These are phyloP conservation scores for Chaetomium olivaceum DNA, from an alignment of 2,329 filamentous ascomycete species.

Conservation along the genomic window DNA sequence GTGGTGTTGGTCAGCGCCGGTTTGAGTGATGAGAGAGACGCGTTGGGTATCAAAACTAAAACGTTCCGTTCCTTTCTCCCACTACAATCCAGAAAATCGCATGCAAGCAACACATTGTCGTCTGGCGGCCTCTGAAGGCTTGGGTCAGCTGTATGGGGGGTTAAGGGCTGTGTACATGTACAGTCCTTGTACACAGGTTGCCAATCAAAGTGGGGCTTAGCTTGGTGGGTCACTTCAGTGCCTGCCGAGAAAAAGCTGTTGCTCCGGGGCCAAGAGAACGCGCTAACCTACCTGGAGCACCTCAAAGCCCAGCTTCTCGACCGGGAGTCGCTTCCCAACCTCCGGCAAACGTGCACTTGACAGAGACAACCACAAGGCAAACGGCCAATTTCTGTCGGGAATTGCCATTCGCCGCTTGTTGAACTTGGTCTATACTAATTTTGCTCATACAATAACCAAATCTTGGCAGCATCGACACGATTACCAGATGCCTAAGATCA, in stretches of 20 bases:
- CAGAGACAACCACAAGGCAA: background rate
- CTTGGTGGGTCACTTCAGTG: background rate
- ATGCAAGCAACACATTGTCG: too few species aligned
- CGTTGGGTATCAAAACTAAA: too few species aligned
- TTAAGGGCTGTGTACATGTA: too few species aligned
- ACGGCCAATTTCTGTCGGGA: conserved; percentile 1
- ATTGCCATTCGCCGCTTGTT: background rate
- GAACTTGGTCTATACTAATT: background rate
- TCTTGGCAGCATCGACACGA: background rate
- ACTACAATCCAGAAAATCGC: too few species aligned
- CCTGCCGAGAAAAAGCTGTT: conserved; percentile 18
- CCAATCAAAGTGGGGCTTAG: conserved; percentile 11
- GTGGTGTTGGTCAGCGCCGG: too few species aligned
- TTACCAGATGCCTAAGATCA: conserved; percentile 74
- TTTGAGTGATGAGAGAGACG: too few species aligned
- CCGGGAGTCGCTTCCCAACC: conserved; percentile 13
- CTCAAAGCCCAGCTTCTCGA: conserved; percentile 1
- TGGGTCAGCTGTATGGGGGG: too few species aligned
- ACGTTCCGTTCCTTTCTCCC: too few species aligned
- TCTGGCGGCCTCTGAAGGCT: too few species aligned
- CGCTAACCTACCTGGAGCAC: background rate
- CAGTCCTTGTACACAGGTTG: too few species aligned
- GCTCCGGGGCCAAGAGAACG: conserved; percentile 7
- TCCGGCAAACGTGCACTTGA: conserved; percentile 12
- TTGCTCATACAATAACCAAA: background rate